Conservation (phyloP, 2,329 filamentous ascomycete genomes). For the Aspergillus proliferans region DNA sequence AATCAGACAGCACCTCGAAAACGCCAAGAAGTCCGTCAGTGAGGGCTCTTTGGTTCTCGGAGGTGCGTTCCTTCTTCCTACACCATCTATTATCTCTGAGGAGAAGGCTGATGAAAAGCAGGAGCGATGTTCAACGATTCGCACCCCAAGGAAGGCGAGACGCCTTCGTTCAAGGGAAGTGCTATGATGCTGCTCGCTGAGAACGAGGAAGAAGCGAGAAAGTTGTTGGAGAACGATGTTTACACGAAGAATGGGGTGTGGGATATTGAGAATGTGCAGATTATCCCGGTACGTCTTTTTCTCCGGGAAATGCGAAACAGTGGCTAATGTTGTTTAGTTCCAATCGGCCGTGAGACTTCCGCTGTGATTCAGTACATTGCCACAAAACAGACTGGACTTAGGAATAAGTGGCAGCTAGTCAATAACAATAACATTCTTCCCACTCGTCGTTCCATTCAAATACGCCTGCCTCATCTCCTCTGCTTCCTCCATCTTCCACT, state of each 20-base stretch:
- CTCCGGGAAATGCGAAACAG: constrained; percentile 3
- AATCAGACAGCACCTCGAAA: constrained; percentile 50
- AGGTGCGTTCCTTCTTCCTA: constrained; percentile 41
- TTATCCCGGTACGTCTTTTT: constrained; percentile 30
- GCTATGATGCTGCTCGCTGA: constrained; percentile 62
- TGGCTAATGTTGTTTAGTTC: constrained; percentile 17
- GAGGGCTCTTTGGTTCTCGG: constrained; percentile 59
- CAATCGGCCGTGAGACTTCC: constrained; percentile 23
- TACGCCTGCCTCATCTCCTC: constrained; percentile 11
- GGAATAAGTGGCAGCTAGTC: not conserved
- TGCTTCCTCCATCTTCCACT: constrained; percentile 10
- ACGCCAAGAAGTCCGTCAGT: constrained; percentile 48
- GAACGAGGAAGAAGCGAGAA: constrained; percentile 62
- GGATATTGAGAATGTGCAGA: constrained; percentile 62
- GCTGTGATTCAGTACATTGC: not conserved
- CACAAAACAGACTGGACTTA: too few relatives aligned
- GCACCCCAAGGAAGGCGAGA: constrained; percentile 57
- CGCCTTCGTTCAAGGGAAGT: constrained; percentile 65
- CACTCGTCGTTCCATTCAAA: constrained; percentile 3
- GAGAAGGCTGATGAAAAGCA: constrained; percentile 18
- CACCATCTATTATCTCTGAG: not conserved
- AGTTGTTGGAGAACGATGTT: constrained; percentile 63
- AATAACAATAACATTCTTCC: constrained; percentile 10
- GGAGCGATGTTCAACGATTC: constrained; percentile 60
- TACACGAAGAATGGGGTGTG: constrained; percentile 69